Evolutionary conservation across 2,329 filamentous ascomycete species (phyloP).

Genomic region (Fusarium metavorans): DNA sequence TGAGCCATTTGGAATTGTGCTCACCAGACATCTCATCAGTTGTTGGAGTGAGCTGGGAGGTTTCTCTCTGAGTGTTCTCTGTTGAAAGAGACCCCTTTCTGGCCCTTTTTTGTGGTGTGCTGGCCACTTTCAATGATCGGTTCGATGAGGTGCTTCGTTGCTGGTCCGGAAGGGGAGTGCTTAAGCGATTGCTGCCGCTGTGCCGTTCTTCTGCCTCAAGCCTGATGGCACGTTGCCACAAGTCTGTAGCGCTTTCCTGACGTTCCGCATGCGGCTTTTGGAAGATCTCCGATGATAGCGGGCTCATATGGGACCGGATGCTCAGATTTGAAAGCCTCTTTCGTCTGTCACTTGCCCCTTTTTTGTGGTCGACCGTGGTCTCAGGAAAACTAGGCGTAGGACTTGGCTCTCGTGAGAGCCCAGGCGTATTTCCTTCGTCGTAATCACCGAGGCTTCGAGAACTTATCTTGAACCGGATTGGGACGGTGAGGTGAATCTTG

Average conservation of each 20-base stretch:
- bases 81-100: slow-evolving; percentile 9
- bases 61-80: slow-evolving; percentile 1
- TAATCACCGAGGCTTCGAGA: slow-evolving; percentile 8
- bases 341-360: slow-evolving; percentile 14
- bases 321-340: slow-evolving; percentile 34
- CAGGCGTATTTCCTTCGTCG: not conserved
- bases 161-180: not conserved
- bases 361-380: not conserved
- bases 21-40: slow-evolving; percentile 23
- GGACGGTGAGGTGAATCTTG: slow-evolving; percentile 51
- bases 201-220: slow-evolving; percentile 39
- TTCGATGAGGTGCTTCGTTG: slow-evolving; percentile 1
- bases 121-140: slow-evolving; percentile 2
- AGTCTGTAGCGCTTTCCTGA: slow-evolving; percentile 39
- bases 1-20: slow-evolving; percentile 28
- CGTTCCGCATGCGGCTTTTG: slow-evolving; percentile 18
- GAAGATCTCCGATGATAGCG: slow-evolving; percentile 14
- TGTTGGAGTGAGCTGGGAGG: slow-evolving; percentile 23
- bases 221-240: slow-evolving; percentile 46
- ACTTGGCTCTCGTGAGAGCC: not conserved
- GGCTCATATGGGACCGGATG: slow-evolving; percentile 26
- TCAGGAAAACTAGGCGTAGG: not conserved
- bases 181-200: slow-evolving; percentile 19
- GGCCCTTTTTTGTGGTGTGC: not conserved
- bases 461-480: slow-evolving; percentile 44